phyloP scores from a whole-genome alignment of 139 green algal species.

The Tetradesmus obliquus region DNA sequence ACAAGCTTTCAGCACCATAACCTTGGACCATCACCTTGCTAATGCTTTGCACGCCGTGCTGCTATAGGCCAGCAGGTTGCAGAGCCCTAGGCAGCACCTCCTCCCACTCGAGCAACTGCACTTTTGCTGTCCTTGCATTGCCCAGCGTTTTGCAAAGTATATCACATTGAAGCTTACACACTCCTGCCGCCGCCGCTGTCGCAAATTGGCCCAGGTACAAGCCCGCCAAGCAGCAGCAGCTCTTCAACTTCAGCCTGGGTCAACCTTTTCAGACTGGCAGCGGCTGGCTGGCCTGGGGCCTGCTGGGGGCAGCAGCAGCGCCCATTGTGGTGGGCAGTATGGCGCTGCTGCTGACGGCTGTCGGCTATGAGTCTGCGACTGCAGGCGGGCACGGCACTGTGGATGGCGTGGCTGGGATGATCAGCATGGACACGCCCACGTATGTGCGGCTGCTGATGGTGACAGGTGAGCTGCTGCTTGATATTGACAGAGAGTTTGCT shows the following conservation, averaged over 20 bases:
- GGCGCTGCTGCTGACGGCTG: constrained; percentile 50
- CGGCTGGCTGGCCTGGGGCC: constrained; percentile 84
- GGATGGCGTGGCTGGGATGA: constrained; percentile 80
- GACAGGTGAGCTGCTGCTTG: constrained; percentile 43
- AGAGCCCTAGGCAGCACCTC: too few species aligned
- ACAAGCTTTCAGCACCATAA: too few species aligned
- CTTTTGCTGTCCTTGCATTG: too few species aligned
- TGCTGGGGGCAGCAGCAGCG: constrained; percentile 71
- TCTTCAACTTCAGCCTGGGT: constrained; percentile 56
- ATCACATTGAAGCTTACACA: too few species aligned
- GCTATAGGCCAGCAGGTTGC: too few species aligned
- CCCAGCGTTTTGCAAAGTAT: too few species aligned
- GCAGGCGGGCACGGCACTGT: constrained; percentile 71
- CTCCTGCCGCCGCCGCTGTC: too few species aligned
- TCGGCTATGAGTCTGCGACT: constrained; percentile 59
- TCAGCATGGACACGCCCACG: constrained; percentile 72
- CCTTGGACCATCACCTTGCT: too few species aligned
- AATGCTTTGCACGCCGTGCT: too few species aligned
- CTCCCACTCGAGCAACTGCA: too few species aligned
- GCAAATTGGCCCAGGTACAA: not conserved
- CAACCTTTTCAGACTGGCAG: constrained; percentile 68
- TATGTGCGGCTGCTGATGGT: constrained; percentile 70
- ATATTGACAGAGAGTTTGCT: not conserved
- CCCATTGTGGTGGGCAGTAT: constrained; percentile 72
- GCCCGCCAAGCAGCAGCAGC: constrained; percentile 12